Evolutionary conservation across 768 basidiomycete species (phyloP).

Genomic region (Mycena rebaudengoi): DNA sequence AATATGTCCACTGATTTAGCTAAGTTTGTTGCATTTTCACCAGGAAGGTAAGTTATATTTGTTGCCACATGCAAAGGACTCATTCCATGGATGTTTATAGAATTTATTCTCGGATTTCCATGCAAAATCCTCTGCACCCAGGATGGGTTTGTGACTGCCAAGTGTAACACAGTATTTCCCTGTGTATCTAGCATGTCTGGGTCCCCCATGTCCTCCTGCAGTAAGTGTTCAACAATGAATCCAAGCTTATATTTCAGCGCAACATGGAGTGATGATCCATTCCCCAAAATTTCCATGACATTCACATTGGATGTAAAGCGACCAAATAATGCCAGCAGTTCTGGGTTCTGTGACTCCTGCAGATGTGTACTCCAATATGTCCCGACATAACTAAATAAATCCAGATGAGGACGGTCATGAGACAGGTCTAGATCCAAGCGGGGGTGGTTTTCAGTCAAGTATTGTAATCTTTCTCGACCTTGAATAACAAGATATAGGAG

Average conservation of each 20-base stretch:
- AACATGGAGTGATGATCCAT: constrained; percentile 19
- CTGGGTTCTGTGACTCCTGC: constrained; percentile 5
- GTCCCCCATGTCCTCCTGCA: background rate
- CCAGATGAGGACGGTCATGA: constrained; percentile 3
- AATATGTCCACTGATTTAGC: constrained; percentile 3
- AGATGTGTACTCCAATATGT: constrained; percentile 10
- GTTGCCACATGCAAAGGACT: constrained; percentile 19
- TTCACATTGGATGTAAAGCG: constrained; percentile 1
- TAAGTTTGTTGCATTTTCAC: background rate
- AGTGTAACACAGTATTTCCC: constrained; percentile 8
- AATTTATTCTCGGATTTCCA: background rate
- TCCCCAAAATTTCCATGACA: background rate
- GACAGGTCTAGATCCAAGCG: too few species aligned
- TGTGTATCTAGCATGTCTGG: background rate
- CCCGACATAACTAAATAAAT: constrained; percentile 17
- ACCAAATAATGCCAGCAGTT: constrained; percentile 1
- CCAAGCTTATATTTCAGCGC: constrained; percentile 18
- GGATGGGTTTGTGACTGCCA: constrained; percentile 5
- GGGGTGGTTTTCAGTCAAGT: too few species aligned
- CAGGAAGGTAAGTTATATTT: constrained; percentile 3
- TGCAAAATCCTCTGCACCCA: constrained; percentile 3
- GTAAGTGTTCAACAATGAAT: constrained; percentile 13
- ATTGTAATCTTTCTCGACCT: too few species aligned
- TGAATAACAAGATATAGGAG: constrained; percentile 2
- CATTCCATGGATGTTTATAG: constrained; percentile 6